These are phyloP conservation scores for Echinochloa phyllopogon DNA, from an alignment of 176 grass and related monocot genomes.

Conservation along the genomic window DNA sequence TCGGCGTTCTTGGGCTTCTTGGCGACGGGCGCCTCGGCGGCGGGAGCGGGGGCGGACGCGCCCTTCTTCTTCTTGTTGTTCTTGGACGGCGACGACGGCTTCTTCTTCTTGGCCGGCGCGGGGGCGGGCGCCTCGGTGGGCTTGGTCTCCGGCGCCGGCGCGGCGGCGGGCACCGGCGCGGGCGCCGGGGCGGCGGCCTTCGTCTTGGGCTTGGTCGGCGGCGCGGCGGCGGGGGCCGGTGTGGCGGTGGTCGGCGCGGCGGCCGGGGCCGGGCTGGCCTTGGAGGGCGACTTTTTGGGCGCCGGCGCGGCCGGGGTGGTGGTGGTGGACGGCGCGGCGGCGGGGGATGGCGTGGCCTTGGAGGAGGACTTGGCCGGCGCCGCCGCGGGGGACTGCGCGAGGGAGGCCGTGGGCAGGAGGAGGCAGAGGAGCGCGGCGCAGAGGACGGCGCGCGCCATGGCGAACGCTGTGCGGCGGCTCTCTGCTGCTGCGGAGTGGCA, in stretches of 20 bases:
- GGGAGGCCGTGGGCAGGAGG: not conserved
- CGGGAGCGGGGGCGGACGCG: conserved; percentile 38
- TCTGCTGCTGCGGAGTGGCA: not conserved
- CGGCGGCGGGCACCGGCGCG: not conserved
- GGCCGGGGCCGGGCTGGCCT: not conserved
- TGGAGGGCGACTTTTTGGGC: not conserved
- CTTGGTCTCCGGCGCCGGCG: conserved; percentile 34
- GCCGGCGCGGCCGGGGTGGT: not conserved
- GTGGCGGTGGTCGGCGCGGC: conserved; percentile 17
- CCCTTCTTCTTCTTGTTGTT: conserved; percentile 49
- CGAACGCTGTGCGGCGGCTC: not conserved
- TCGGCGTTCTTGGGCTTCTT: conserved; percentile 11
- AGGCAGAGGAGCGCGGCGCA: conserved; percentile 24
- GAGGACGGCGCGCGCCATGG: conserved; percentile 34
- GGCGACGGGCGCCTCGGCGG: not conserved
- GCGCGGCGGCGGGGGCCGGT: conserved; percentile 17
- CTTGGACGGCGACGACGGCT: conserved; percentile 35
- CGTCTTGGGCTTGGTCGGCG: conserved; percentile 18
- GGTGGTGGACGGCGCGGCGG: conserved; percentile 11
- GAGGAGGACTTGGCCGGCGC: conserved; percentile 30
- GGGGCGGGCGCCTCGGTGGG: conserved; percentile 30
- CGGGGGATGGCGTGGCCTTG: not conserved
- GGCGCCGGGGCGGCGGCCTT: conserved; percentile 32
- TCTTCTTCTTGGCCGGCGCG: conserved; percentile 58
- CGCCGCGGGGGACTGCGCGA: conserved; percentile 38